A percentile compares a stretch with the other conserved stretches of the same genome.
Evolutionary conservation across 306 rosid species (phyloP).

Genomic region (Vigna trinervia): DNA sequence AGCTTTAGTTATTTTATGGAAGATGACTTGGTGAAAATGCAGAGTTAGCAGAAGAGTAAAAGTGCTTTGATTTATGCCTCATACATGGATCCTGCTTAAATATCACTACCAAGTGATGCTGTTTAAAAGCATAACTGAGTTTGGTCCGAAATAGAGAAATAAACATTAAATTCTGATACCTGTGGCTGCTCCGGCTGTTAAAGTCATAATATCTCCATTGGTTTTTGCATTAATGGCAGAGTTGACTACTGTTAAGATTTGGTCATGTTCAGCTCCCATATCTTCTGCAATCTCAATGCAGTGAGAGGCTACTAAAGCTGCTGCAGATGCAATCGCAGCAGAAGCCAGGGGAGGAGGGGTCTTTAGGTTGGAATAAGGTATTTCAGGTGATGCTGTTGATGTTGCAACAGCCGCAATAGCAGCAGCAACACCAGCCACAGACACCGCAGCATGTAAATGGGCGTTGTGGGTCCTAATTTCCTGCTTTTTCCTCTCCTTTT

Average conservation of each 20-base stretch:
- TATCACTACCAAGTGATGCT: constrained; percentile 9
- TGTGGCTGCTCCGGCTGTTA: constrained; percentile 96
- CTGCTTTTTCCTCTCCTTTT: constrained; percentile 93
- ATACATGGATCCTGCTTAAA: constrained; percentile 11
- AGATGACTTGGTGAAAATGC: constrained; percentile 6
- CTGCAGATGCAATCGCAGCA: constrained; percentile 85
- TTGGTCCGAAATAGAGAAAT: constrained; percentile 24
- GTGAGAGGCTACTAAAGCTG: constrained; percentile 92
- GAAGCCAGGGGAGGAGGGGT: constrained; percentile 56
- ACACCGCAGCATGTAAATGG: constrained; percentile 88
- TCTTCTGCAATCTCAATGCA: constrained; percentile 98
- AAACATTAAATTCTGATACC: constrained; percentile 52
- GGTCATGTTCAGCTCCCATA: constrained; percentile 90
- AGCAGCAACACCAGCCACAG: constrained; percentile 97
- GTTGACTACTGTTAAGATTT: constrained; percentile 68
- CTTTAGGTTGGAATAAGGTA: constrained; percentile 53
- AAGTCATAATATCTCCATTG: constrained; percentile 91
- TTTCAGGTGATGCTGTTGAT: constrained; percentile 63
- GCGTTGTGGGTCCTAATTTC: constrained; percentile 92
- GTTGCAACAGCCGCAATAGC: constrained; percentile 84
- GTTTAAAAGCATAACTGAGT: constrained; percentile 19
- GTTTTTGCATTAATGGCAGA: constrained; percentile 89
- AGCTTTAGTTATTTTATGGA: constrained; percentile 12
- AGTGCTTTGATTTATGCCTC: background rate
- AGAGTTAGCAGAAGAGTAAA: constrained; percentile 19